Percentiles rank a stretch among this genome's conserved stretches.
Conservation (phyloP, 1,284 basidiomycete species). For the Leucoagaricus sp. region DNA sequence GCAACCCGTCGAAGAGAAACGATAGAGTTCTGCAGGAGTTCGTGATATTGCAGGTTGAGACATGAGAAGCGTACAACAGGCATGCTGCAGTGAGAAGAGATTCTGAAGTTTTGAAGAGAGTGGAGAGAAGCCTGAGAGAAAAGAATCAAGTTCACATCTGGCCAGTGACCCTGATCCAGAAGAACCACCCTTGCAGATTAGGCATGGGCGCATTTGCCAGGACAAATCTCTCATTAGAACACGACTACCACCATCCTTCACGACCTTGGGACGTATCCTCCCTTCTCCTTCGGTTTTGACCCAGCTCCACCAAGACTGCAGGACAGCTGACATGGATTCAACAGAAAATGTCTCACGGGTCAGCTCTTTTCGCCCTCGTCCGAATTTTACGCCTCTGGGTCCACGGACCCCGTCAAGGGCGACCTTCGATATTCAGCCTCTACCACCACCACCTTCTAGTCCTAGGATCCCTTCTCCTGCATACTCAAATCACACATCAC, state of each 20-base stretch:
- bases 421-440: neutral
- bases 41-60: no score
- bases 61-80: no score
- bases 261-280: neutral
- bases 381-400: constrained; percentile 32
- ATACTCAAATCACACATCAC: constrained; percentile 8
- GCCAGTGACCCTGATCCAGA: neutral
- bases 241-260: neutral
- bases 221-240: neutral
- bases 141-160: no score
- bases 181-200: neutral
- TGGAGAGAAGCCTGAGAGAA: neutral
- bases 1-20: no score
- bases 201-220: neutral
- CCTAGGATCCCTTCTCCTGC: constrained; percentile 4
- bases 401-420: constrained; percentile 27
- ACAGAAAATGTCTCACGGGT: constrained; percentile 21
- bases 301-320: neutral
- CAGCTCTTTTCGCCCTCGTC: constrained; percentile 29
- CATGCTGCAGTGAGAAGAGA: no score
- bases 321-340: constrained; percentile 8
- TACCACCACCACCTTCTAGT: constrained; percentile 1
- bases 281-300: neutral
- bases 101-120: no score
- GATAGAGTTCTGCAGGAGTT: no score